Conservation (phyloP, 2,329 filamentous ascomycete species). For the Trichoderma sp. region DNA sequence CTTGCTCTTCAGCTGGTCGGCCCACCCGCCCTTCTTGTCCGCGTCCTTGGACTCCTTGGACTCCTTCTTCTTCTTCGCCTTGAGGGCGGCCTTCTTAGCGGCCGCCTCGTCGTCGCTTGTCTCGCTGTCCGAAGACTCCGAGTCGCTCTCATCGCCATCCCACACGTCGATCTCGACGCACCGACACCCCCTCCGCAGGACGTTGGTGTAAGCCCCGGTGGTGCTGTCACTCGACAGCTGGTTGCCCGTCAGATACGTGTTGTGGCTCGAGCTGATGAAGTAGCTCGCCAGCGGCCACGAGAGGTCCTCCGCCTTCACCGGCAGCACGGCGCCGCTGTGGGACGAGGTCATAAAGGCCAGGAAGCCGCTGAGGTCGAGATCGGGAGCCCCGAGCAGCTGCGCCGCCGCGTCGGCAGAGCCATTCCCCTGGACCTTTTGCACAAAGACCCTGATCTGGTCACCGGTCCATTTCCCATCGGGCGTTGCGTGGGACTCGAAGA, state of each 20-base stretch:
- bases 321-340: slow-evolving; percentile 42
- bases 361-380: slow-evolving; percentile 49
- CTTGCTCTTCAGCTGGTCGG: slow-evolving; percentile 60
- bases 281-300: slow-evolving; percentile 83
- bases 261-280: slow-evolving; percentile 92
- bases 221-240: slow-evolving; percentile 85
- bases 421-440: slow-evolving; percentile 45
- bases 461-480: slow-evolving; percentile 43
- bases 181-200: slow-evolving; percentile 77
- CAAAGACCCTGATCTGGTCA: slow-evolving; percentile 45
- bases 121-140: slow-evolving; percentile 55
- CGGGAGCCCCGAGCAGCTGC: slow-evolving; percentile 29
- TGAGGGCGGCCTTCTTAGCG: neutral
- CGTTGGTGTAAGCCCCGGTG: slow-evolving; percentile 81
- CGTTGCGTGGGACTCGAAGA: slow-evolving; percentile 46
- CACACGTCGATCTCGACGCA: slow-evolving; percentile 95
- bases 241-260: slow-evolving; percentile 87
- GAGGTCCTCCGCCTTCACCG: slow-evolving; percentile 48
- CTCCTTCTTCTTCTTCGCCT: slow-evolving; percentile 39
- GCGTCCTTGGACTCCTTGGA: slow-evolving; percentile 43
- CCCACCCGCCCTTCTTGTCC: slow-evolving; percentile 49
- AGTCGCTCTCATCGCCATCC: slow-evolving; percentile 78
- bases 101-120: slow-evolving; percentile 48
- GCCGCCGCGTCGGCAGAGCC: slow-evolving; percentile 29
- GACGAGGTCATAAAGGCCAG: slow-evolving; percentile 55